Evolutionary conservation across 345 rosid genomes (phyloP), one percentile per base, ranked within the genome.

Genomic region (Brassica rapa): DNA sequence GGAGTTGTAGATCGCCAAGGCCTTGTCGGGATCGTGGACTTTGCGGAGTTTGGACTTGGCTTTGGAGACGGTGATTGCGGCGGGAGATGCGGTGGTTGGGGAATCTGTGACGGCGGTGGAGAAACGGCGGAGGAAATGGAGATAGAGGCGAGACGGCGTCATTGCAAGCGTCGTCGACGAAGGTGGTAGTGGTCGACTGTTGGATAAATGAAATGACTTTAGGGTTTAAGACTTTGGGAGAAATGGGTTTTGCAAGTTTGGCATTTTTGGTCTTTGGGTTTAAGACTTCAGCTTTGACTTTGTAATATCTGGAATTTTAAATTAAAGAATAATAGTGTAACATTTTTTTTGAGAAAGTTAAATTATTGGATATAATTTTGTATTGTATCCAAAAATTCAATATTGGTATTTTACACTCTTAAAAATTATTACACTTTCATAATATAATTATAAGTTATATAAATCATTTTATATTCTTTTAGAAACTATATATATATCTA

Each of bases 21-120:
- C 93, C 81, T 90, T 93, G 81, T 90, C 96, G 0, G 96, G 94
- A 72, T 92, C 93, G 79, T 81, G 82, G 4, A 88, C 86, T 29
- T 82, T 71, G 5, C 90, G 90, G 78, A 92, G 94, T 78, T 83
- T 87, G 77, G 86, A 82, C 69, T 89, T 92, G 30, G 91, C 93
- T 71, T 84, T 60, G 70, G 96, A 89, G 33, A 90, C 72, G 43
- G 97, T 84, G 72, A 89, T 80, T 49, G 86, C 61, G 46, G 78
- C 14, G 27, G 83, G 60, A 0, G 82, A 24, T 0, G 62, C 30
- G 8, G 81, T 32, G 39, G 75, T 8, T 16, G 56, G 33, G 29
- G 81, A 3, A 3, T 75, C 49, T 62, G 81, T 1, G 53, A 81
- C 79, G 21, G 75, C 29, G 37, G 87, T 79, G 74, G 86, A 85